Percentiles rank a stretch among this genome's conserved stretches.
phyloP scores from a whole-genome alignment of 768 basidiomycete genomes.

The Xanthoconium purpureum region DNA sequence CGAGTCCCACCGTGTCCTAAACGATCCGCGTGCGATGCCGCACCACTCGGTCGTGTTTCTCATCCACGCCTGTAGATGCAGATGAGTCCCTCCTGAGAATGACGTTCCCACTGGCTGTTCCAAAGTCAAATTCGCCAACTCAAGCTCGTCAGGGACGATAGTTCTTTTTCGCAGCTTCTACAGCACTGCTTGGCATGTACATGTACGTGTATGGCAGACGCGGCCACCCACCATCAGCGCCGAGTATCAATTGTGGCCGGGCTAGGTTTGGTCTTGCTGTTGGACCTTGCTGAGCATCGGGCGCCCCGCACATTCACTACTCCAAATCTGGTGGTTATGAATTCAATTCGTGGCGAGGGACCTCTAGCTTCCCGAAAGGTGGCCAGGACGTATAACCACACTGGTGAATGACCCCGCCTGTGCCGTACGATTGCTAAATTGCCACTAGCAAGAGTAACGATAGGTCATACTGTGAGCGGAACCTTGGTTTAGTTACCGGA shows the following conservation, averaged over 20 bases:
- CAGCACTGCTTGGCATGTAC: background rate
- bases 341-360: background rate
- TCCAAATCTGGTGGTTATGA: background rate
- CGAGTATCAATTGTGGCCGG: background rate
- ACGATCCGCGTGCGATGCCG: background rate
- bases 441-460: no score
- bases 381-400: no score
- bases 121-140: no score
- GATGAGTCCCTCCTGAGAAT: background rate
- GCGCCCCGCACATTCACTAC: background rate
- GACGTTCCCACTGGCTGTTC: background rate
- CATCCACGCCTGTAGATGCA: background rate
- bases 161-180: no score
- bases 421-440: no score
- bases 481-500: background rate
- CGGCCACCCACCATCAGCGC: background rate
- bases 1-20: background rate
- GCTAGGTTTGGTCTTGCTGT: background rate
- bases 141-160: no score
- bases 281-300: background rate
- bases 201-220: background rate
- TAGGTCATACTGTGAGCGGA: no score
- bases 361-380: background rate
- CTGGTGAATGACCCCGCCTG: background rate
- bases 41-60: constrained; percentile 5